Evolutionary conservation across 768 basidiomycete species (phyloP), one percentile per base, ranked within the genome.

Genomic region (Lactarius sanguifluus): DNA sequence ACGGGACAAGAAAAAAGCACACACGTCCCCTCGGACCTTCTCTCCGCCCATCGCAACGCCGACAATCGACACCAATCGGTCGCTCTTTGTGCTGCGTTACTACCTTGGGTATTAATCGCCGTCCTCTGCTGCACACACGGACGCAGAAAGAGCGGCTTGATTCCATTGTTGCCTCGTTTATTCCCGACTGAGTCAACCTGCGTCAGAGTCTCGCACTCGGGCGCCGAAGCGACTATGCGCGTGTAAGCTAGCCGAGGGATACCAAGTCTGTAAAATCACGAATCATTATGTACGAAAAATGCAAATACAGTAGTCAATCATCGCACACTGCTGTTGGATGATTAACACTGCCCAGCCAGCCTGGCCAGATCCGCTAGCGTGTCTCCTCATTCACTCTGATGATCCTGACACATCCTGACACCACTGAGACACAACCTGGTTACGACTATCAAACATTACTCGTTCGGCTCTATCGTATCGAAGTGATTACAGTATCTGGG

Each of bases 31-130:
- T 20, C 45, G 40, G n/a, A 34, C 54, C n/a, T 32, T n/a, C n/a
- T 10, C n/a, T n/a, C 55, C 58, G 47, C 13, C 52, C 54, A 61
- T 61, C 34, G 52, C 64, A 54, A 52, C 64, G n/a, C 58, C 32
- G 58, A 54, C 23, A 38, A 15, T 18, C 20, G 40, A 59, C 18
- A 41, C 30, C 32, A 38, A 15, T 18, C 20, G 23, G 52, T 15
- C 54, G 61, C 28, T 38, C 52, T 32, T 38, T 54, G 38, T 30
- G 28, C 20, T 28, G 28, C 25, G 28, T 55, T 62, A 20, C 54
- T 43, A 13, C 45, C 64, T 41, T 57, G 30, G 20, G 45, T 25
- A 6, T 25, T 60, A 30, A 65, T 40, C 12, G 23, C 50, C 50
- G 50, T 52, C 50, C 23, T 57, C 57, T 40, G 28, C 47, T 40